Evolutionary conservation across 2,329 filamentous ascomycete species (phyloP), one percentile per base, ranked within the genome.

Genomic region (Capronia epimyces): DNA sequence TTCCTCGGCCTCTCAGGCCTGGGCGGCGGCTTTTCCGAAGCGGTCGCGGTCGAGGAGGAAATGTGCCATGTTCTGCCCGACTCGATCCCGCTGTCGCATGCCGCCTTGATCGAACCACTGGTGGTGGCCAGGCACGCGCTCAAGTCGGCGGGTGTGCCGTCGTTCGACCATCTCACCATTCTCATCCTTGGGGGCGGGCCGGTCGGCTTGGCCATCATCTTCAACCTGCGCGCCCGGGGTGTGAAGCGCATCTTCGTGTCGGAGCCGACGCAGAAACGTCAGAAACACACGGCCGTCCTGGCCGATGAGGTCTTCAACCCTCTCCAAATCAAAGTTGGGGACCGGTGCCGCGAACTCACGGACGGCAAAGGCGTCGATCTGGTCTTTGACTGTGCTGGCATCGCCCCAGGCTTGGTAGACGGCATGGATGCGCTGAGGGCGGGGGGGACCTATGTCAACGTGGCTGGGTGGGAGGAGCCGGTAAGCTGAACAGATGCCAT

Each of bases 101-200:
- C 69, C 65, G 76, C 75, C 1, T 66, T 79, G n/a, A 69, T 78
- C 31, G 76, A 79, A 56, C 77, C 77, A 1, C 65, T 79, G 0
- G 69, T 74, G 3, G 77, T 80, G 1, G 76, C 72, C 15, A 78
- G 74, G 70, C 77, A 79, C 60, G 75, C 75, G 1, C 71, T 78
- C 18, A 72, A 75, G 31, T 67, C 72, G 41, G 73, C 71, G 22
- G 41, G 41, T 3, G n/a, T n/a, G n/a, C 42, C 34, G 13, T 74
- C 73, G 63, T 70, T 74, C 50, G 60, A 64, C 4, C 70, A 69
- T 15, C 66, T 75, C 43, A 64, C 69, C 0, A 74, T 70, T 1
- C 63, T 79, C 18, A 67, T 80, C 12, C 63, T 79, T 1, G 77
- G 77, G n/a, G 75, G 72, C 18, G 76, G 76, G 1, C 76, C 77